phyloP scores from a whole-genome alignment of 352 stramenopile species.

The Phytophthora agathidicida region DNA sequence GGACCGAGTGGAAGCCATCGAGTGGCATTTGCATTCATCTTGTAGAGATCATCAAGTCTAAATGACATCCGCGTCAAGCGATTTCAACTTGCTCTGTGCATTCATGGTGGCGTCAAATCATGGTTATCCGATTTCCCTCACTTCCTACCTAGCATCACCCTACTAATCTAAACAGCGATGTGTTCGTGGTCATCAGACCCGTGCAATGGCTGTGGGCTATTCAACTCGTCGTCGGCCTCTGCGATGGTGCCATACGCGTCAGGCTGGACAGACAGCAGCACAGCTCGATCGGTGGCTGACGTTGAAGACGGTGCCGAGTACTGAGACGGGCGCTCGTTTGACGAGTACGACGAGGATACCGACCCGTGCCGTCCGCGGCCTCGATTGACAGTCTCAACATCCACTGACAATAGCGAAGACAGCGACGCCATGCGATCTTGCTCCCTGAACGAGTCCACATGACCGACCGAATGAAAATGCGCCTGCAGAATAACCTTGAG shows the following conservation, averaged over 20 bases:
- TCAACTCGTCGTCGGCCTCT: slow-evolving; percentile 41
- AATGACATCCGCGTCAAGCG: slow-evolving; percentile 20
- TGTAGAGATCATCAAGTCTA: slow-evolving; percentile 31
- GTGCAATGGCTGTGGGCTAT: slow-evolving; percentile 33
- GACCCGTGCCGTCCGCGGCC: slow-evolving; percentile 37
- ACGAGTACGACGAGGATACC: slow-evolving; percentile 56
- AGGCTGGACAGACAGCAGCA: slow-evolving; percentile 39
- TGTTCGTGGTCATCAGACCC: slow-evolving; percentile 33
- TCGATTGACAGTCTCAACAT: slow-evolving; percentile 35
- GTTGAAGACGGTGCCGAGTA: slow-evolving; percentile 39
- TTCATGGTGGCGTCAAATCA: slow-evolving; percentile 5
- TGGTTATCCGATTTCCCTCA: slow-evolving; percentile 1
- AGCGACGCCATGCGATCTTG: slow-evolving; percentile 52
- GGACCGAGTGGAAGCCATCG: slow-evolving; percentile 10
- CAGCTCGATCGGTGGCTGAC: slow-evolving; percentile 43
- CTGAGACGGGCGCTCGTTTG: slow-evolving; percentile 41
- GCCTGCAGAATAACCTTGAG: slow-evolving; percentile 58
- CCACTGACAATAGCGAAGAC: slow-evolving; percentile 47
- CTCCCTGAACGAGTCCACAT: slow-evolving; percentile 48
- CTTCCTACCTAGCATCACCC: slow-evolving; percentile 5
- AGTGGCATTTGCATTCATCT: neutral
- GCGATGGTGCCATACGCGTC: slow-evolving; percentile 44
- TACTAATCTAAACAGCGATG: slow-evolving; percentile 37
- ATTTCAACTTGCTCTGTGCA: slow-evolving; percentile 15
- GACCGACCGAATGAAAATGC: slow-evolving; percentile 54